Evolutionary conservation across 1,284 basidiomycete genomes (phyloP), one percentile per base, ranked within the genome.

Genomic region (Apiotrichum akiyoshidainum): DNA sequence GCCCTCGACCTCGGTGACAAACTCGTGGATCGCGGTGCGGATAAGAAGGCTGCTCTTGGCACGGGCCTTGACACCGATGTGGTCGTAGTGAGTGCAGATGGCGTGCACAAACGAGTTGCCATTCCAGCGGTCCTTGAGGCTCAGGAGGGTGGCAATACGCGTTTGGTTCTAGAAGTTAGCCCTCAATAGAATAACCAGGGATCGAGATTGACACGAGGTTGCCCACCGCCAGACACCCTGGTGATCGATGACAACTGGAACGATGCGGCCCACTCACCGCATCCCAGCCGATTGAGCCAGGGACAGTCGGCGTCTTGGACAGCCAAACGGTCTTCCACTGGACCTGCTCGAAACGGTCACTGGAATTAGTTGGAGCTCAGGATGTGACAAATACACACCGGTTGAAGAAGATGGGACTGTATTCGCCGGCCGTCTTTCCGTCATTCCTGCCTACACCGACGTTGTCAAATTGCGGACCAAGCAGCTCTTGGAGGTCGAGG

Each of bases 381-480:
- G n/a, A 5, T 9, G 17, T 7, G 9, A 8, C n/a, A 8, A 17
- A 10, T 37, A 59, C 79, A 21, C 61, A 83, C 80, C 77, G 81
- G 64, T 83, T 81, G 73, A 80, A 87, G 71, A 86, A 87, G 58
- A 87, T 83, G 0, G 86, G 84, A 60, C 81, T 82, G 71, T 84
- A 86, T 70, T 87, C 86, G 41, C 86, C 86, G 1, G 77, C 80
- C 31, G 75, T 61, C 13, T 75, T 73, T 2, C 86, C 86, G 67
- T 87, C 84, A 55, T 86, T 82, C 34, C 86, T 79, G 0, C 86
- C 86, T 0, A 86, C 84, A 1, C 86, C 86, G 34, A 85, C 80
- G 80, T 84, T 79, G 79, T 81, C 84, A 13, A 81, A 83, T 7
- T 72, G 62, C 7, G 62, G 44, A 0, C 85, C 85, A 6, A 88